Evolutionary conservation across 306 rosid genomes (phyloP).

Genomic region (Quercus engelmannii): DNA sequence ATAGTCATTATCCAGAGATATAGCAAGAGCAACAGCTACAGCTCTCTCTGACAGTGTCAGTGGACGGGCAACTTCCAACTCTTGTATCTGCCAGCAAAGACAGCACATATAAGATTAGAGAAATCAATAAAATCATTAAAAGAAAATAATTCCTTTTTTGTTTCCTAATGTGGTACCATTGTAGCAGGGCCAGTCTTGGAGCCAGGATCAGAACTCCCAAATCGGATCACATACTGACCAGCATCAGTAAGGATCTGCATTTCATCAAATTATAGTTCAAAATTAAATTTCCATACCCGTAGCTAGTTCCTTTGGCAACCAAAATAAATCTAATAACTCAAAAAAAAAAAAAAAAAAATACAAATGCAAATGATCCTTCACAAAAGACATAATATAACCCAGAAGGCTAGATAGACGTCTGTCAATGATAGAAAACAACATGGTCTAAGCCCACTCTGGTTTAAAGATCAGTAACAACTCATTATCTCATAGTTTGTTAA

Average conservation of each 20-base stretch:
- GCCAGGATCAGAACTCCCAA: conserved; percentile 72
- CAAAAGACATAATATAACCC: not conserved
- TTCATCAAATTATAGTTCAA: not conserved
- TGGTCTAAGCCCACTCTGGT: not conserved
- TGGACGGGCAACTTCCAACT: conserved; percentile 69
- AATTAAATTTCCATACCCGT: not conserved
- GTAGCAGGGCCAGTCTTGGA: conserved; percentile 63
- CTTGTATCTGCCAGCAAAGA: conserved; percentile 59
- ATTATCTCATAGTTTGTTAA: not conserved
- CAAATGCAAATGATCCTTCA: not conserved
- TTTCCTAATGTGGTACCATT: conserved; percentile 23
- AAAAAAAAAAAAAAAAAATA: not conserved
- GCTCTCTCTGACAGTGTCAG: conserved; percentile 84
- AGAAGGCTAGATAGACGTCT: not conserved
- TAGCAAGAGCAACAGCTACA: conserved; percentile 90
- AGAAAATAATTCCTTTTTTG: not conserved
- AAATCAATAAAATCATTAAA: not conserved
- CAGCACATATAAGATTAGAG: not conserved
- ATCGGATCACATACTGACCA: conserved; percentile 90
- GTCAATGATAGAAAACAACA: not conserved
- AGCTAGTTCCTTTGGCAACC: not conserved
- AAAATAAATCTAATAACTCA: not conserved
- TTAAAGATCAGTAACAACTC: not conserved
- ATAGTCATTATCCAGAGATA: conserved; percentile 96
- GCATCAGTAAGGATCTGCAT: conserved; percentile 92